Evolutionary conservation across 2,329 filamentous ascomycete genomes (phyloP).

Genomic region (Aspergillus quadricinctus): DNA sequence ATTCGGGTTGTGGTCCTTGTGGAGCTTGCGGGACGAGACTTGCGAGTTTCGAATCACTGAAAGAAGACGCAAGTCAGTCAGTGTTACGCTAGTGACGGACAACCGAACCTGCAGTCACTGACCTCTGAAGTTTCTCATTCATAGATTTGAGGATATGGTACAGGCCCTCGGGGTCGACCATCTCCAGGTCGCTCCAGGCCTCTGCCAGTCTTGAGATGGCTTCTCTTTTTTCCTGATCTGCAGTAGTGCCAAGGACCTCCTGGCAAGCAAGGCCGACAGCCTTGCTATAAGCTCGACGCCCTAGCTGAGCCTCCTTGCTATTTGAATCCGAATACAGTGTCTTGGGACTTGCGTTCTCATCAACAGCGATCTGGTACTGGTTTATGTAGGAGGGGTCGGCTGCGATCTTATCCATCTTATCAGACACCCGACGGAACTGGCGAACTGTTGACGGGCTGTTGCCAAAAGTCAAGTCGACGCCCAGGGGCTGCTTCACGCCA

Average conservation of each 20-base stretch:
- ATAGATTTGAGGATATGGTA: slow-evolving; percentile 78
- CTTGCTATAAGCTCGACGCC: slow-evolving; percentile 74
- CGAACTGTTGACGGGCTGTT: slow-evolving; percentile 89
- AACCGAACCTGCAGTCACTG: slow-evolving; percentile 11
- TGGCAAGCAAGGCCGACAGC: slow-evolving; percentile 78
- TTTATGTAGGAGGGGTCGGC: slow-evolving; percentile 19
- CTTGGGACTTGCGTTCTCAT: slow-evolving; percentile 40
- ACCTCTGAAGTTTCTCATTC: slow-evolving; percentile 63
- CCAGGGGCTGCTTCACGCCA: slow-evolving; percentile 69
- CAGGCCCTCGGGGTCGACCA: slow-evolving; percentile 83
- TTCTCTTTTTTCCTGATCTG: slow-evolving; percentile 67
- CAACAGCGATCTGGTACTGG: slow-evolving; percentile 25
- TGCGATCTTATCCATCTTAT: slow-evolving; percentile 58
- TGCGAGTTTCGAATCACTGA: slow-evolving; percentile 37
- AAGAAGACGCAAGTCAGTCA: slow-evolving; percentile 4
- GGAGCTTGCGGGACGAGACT: slow-evolving; percentile 34
- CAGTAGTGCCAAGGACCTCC: slow-evolving; percentile 79
- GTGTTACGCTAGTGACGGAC: background rate
- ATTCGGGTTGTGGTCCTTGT: slow-evolving; percentile 34
- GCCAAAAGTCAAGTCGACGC: slow-evolving; percentile 87
- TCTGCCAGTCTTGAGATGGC: slow-evolving; percentile 78
- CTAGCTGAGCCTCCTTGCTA: slow-evolving; percentile 78
- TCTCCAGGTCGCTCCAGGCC: slow-evolving; percentile 78
- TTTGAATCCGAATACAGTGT: slow-evolving; percentile 28
- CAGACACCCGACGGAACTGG: slow-evolving; percentile 84